A percentile compares a stretch with the other conserved stretches of the same genome.
phyloP scores from a whole-genome alignment of 2,329 filamentous ascomycete genomes.

The Botrytis cinerea region DNA sequence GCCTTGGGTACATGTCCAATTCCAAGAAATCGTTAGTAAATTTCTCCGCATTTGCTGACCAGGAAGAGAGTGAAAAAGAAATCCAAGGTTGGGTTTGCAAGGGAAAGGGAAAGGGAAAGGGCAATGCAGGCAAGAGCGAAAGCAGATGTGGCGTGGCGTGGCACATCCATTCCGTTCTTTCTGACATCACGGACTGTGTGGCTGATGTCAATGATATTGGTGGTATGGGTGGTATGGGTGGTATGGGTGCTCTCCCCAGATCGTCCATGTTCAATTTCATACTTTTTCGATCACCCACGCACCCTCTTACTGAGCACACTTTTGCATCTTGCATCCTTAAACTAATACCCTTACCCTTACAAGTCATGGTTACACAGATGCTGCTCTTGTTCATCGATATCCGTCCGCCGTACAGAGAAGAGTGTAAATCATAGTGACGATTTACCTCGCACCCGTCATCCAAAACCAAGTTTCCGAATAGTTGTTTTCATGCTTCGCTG shows the following conservation, averaged over 20 bases:
- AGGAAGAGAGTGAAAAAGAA: not conserved
- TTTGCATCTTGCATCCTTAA: not conserved
- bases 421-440: not conserved
- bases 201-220: not conserved
- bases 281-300: not conserved
- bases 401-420: not conserved
- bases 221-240: too few species aligned
- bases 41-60: not conserved
- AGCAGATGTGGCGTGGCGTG: not conserved
- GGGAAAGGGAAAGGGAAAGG: too few species aligned
- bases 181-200: constrained; percentile 16
- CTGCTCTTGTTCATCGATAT: not conserved
- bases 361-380: not conserved
- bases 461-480: not conserved
- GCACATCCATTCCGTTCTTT: not conserved
- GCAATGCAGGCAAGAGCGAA: not conserved
- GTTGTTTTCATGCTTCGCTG: not conserved
- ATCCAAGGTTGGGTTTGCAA: not conserved
- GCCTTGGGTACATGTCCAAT: not conserved
- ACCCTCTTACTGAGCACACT: not conserved
- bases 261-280: not conserved
- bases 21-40: constrained; percentile 8
- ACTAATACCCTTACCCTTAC: too few species aligned
- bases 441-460: not conserved
- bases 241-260: not conserved